phyloP scores from a whole-genome alignment of 345 rosid genomes.

The Bruguiera parviflora region DNA sequence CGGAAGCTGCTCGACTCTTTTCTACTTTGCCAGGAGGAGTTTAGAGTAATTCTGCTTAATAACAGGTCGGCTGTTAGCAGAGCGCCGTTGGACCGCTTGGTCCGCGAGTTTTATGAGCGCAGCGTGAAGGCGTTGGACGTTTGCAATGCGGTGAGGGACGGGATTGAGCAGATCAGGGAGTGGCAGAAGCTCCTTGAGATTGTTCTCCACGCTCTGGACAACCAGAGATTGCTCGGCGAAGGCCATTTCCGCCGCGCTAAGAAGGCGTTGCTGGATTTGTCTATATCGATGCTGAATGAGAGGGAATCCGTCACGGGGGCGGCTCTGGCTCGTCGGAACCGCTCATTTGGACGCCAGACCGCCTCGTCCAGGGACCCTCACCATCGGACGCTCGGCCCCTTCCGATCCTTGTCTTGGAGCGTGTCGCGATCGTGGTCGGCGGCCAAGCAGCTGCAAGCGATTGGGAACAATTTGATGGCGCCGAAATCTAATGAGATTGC shows the following conservation, averaged over 20 bases:
- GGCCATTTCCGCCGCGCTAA: constrained; percentile 89
- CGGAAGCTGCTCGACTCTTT: constrained; percentile 50
- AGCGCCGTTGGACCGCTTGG: constrained; percentile 44
- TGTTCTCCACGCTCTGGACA: constrained; percentile 46
- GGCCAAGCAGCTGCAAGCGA: constrained; percentile 75
- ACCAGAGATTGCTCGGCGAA: constrained; percentile 49
- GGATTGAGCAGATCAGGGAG: constrained; percentile 44
- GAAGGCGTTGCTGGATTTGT: constrained; percentile 76
- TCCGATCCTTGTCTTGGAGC: constrained; percentile 90
- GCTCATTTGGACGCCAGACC: constrained; percentile 68
- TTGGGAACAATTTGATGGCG: constrained; percentile 54
- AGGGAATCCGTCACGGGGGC: constrained; percentile 44
- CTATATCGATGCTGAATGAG: constrained; percentile 80
- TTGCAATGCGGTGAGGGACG: constrained; percentile 48
- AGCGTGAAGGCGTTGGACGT: constrained; percentile 46
- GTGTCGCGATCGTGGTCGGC: constrained; percentile 98
- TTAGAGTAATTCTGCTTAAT: constrained; percentile 46
- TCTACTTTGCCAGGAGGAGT: constrained; percentile 62
- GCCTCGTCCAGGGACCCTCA: constrained; percentile 35
- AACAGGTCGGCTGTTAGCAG: constrained; percentile 27
- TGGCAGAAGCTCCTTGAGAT: constrained; percentile 46
- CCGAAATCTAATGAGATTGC: constrained; percentile 56
- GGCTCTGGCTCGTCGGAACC: constrained; percentile 60
- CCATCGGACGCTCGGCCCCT: constrained; percentile 50
- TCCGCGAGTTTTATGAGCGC: constrained; percentile 38